Evolutionary conservation across 192 early-diverging fungal genomes (phyloP).

Genomic region (Nowakowskiella sp.): DNA sequence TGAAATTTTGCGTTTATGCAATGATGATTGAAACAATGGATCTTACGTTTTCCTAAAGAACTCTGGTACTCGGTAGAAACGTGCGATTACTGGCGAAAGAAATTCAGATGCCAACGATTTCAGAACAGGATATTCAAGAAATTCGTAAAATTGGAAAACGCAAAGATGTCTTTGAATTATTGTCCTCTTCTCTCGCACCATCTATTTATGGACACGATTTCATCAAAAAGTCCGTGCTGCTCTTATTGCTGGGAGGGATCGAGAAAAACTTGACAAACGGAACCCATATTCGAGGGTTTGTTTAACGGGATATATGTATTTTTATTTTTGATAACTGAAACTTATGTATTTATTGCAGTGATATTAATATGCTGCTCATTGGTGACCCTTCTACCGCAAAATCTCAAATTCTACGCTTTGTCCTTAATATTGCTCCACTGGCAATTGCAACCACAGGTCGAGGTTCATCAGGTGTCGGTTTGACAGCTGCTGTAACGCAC

Average conservation of each 20-base stretch:
- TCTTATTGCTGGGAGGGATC: conserved; percentile 84
- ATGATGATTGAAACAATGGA: background rate
- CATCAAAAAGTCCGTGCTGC: conserved; percentile 63
- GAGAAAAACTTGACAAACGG: conserved; percentile 93
- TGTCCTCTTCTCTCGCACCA: conserved; percentile 83
- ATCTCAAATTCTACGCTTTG: conserved; percentile 95
- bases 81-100: conserved; percentile 69
- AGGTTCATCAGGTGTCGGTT: conserved; percentile 93
- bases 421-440: conserved; percentile 88
- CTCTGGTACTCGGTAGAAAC: conserved; percentile 80
- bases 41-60: conserved; percentile 41
- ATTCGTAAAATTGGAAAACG: conserved; percentile 68
- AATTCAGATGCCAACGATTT: conserved; percentile 60
- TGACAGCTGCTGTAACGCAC: conserved; percentile 90
- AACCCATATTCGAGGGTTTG: conserved; percentile 85
- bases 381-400: conserved; percentile 99
- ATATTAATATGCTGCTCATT: conserved; percentile 97
- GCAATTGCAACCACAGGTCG: conserved; percentile 96
- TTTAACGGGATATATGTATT: background rate
- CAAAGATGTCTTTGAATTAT: conserved; percentile 69
- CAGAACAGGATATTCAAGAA: conserved; percentile 77
- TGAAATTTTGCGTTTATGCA: background rate
- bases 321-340: no score
- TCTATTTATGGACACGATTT: conserved; percentile 56
- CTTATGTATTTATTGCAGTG: conserved; percentile 46